Base-by-base conservation (phyloP, 2,329 filamentous ascomycete species). In the Colletotrichum ledebouriae region DNA sequence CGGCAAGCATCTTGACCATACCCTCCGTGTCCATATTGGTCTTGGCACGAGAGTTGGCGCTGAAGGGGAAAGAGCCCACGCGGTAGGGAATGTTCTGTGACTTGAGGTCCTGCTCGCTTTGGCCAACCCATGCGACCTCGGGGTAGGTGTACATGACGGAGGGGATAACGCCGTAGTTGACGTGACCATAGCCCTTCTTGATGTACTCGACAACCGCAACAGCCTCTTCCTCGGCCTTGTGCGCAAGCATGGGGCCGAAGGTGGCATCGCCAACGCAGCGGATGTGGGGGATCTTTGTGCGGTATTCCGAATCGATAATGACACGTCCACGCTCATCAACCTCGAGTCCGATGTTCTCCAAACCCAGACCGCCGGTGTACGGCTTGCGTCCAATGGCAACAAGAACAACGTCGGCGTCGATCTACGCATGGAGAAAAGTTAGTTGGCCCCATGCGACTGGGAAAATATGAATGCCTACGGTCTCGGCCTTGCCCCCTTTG, bases 81-180 rank as follows among this genome's bases (percentile, higher is more conserved):
- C 93, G 93, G 90, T 98, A 99, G 78, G 96, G 94, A 76, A 97
- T 89, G 72, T 93, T 94, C 71, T 91, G 87, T 73, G 90, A 89
- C 88, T 98, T 98, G 72, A 99, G 87, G 75, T 99, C 96, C 79
- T 95, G 92, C 86, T 99, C 96, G 80, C 91, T 98, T 86, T 98
- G 94, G 67, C 96, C 96, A 53, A 99, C 96, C 96, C 96, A 99
- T 41, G 96, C 94, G 73, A 98, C 96, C 82, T 99, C 96, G 39
- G 96, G 96, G 85, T 98, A 92, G 11, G 96, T 98, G 89, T 99
- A 99, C 96, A 99, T 99, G 84, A 99, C 96, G 39, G 93, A 96
- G 73, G 96, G 96, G 78, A 99, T 99, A 81, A 92, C 93, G 76
- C 90, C 93, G 84, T 99, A 99, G 91, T 99, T 99, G 83, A 99